phyloP scores from a whole-genome alignment of 2,329 filamentous ascomycete genomes.

The Calcarisporium arbuscula region DNA sequence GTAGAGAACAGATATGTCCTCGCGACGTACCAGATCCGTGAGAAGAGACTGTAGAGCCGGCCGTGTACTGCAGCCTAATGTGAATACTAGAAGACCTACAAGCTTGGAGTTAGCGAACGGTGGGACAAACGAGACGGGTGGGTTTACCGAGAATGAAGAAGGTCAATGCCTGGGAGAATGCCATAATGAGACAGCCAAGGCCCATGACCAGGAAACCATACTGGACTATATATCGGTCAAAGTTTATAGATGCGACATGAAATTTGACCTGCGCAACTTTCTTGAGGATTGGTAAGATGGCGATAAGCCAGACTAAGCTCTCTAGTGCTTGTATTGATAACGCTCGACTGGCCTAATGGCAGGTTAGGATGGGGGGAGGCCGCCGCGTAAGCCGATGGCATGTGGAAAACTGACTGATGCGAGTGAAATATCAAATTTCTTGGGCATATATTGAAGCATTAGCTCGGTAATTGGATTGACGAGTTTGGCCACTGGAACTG shows the following conservation, averaged over 20 bases:
- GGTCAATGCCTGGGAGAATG: conserved; percentile 1
- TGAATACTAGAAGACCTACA: conserved; percentile 2
- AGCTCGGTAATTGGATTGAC: conserved; percentile 6
- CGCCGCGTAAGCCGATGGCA: background rate
- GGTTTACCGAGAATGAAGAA: background rate
- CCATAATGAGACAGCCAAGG: conserved; percentile 3
- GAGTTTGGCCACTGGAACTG: conserved; percentile 5
- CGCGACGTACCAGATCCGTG: conserved; percentile 2
- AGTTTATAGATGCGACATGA: conserved; percentile 1
- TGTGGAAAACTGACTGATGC: conserved; percentile 2
- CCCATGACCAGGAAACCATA: conserved; percentile 3
- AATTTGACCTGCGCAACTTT: conserved; percentile 1
- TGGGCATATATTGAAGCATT: conserved; percentile 6
- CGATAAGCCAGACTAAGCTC: conserved; percentile 1
- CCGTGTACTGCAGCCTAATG: conserved; percentile 3
- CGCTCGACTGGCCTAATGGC: conserved; percentile 1
- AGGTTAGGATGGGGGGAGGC: background rate
- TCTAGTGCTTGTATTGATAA: conserved; percentile 4
- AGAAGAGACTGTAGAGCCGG: conserved; percentile 2
- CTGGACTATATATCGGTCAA: conserved; percentile 1
- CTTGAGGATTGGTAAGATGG: conserved; percentile 3
- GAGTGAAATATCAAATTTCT: conserved; percentile 3
- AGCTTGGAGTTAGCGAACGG: background rate
- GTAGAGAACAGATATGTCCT: conserved; percentile 2
- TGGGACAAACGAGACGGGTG: background rate